Base-by-base conservation (phyloP, 305 asterid genomes). In the Striga hermonthica region DNA sequence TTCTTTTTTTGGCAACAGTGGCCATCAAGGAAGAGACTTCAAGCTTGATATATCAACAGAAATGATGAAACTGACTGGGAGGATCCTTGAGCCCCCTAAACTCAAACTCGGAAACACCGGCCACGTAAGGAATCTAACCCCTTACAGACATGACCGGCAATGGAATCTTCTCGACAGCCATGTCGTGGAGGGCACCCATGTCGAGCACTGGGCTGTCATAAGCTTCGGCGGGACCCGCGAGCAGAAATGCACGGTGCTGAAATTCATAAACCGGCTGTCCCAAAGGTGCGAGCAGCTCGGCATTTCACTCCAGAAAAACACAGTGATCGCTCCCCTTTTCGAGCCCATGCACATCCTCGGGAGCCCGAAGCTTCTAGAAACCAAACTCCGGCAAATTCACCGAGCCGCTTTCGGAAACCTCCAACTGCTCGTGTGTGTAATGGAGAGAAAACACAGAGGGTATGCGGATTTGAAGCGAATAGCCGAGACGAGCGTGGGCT, bases 371-470 rank as follows among this genome's bases (percentile, higher is more conserved):
- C 78, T 83, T 53, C 66, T 92, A 71, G 97, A 92, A 62, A 66
- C 90, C 3, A 92, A 84, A 57, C 97, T 92, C 69, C 78, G 72
- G 71, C 83, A 76, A 65, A 83, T 93, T 16, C 84, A 86, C 31
- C 74, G 74, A 53, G 82, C 91, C 47, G 76, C 97, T 14, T 69
- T 34, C n/a, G 73, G 78, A 82, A 79, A 83, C 71, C 94, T 90
- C 65, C 97, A 90, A 72, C 88, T 93, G 15, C 86, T 93, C 13
- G 72, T 93, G 12, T 90, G 97, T 60, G 90, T 93, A 9, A 93
- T 93, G 98, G 98, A 93, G 82, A 84, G 73, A 72, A 93, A 89
- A 67, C 98, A 93, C 83, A 87, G 80, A 78, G 98, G 98, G 7
- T 93, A 90, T 1, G 98, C 86, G 0, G 98, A 93, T 72, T 77